Percentiles rank a stretch among this genome's conserved stretches.
These are phyloP conservation scores for Cyphellophora attinorum DNA, from an alignment of 2,329 filamentous ascomycete species.

Conservation along the genomic window DNA sequence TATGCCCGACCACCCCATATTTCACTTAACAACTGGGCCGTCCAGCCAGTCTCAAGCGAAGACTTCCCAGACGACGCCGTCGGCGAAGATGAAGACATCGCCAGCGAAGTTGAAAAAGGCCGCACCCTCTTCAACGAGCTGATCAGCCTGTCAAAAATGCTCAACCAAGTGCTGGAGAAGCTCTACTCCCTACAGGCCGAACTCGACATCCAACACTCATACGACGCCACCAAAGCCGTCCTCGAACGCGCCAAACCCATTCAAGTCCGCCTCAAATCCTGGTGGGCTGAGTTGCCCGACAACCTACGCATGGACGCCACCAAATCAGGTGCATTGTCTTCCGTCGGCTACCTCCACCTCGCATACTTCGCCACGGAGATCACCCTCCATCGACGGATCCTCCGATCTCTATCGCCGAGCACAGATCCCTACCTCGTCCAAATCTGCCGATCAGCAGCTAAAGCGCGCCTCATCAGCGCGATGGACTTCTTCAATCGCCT, in stretches of 20 bases:
- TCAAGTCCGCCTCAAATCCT: conserved; percentile 42
- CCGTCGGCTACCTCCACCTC: conserved; percentile 34
- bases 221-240: conserved; percentile 34
- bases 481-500: conserved; percentile 97
- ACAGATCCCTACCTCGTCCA: conserved; percentile 61
- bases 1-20: conserved; percentile 51
- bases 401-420: conserved; percentile 27
- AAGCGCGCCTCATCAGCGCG: conserved; percentile 84
- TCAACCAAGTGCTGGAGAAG: conserved; percentile 41
- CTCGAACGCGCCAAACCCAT: conserved; percentile 45
- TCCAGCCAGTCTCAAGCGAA: conserved; percentile 32
- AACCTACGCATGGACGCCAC: conserved; percentile 40
- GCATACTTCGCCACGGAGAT: conserved; percentile 38
- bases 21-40: conserved; percentile 45
- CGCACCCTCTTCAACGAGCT: conserved; percentile 41
- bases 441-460: conserved; percentile 87
- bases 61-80: conserved; percentile 33
- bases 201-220: conserved; percentile 13
- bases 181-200: conserved; percentile 42
- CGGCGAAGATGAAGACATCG: conserved; percentile 18
- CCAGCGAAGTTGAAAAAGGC: conserved; percentile 28
- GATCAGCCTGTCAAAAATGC: conserved; percentile 42
- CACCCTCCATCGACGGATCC: conserved; percentile 33
- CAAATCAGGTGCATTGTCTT: conserved; percentile 30
- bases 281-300: conserved; percentile 40